Base-by-base conservation (phyloP, 1,284 basidiomycete species). In the Moniliella sp. region DNA sequence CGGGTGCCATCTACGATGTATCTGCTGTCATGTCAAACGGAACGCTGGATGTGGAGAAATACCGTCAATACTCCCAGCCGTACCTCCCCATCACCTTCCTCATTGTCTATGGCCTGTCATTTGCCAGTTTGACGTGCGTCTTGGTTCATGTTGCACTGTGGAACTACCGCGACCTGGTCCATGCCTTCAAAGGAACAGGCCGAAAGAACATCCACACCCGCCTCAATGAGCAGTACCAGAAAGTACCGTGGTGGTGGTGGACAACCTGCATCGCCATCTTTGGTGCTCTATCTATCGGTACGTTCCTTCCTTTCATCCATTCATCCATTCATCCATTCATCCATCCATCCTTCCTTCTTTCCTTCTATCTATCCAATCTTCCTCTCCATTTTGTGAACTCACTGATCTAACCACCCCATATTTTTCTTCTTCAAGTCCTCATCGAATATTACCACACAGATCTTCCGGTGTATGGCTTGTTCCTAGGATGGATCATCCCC, bases 231-330 rank as follows among this genome's bases (percentile, higher is more conserved):
- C 66, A 61, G 15, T 88, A 88, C 60, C 62, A 68, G 1, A 78
- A 82, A 50, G 77, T 81, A 15, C 71, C 71, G 3, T 65, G 66
- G 39, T 50, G 44, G 42, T 73, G 72, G 71, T 75, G 71, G 55
- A 47, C 66, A 15, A 69, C 65, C 48, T 72, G 71, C 40, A 47
- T 53, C 0, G 23, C 53, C 0, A 43, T 71, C 11, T 74, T 78
- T 27, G 34, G 71, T 30, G 37, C 74, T 12, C 47, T 84, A 30
- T 80, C 80, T 2, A 62, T 74, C 30, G 73, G 76, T 41, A 78
- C 82, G 67, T 67, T 82, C 31, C 74, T 75, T 48, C 80, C 80
- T n/a, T 75, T 81, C 53, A 78, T 78, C 34, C 82, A 83, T 54
- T 76, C 81, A 51, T 66, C 70, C 33, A 62, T 80, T n/a, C n/a